Base-by-base conservation (phyloP, 176 grass and related monocot species). In the Phoenix roebelenii region DNA sequence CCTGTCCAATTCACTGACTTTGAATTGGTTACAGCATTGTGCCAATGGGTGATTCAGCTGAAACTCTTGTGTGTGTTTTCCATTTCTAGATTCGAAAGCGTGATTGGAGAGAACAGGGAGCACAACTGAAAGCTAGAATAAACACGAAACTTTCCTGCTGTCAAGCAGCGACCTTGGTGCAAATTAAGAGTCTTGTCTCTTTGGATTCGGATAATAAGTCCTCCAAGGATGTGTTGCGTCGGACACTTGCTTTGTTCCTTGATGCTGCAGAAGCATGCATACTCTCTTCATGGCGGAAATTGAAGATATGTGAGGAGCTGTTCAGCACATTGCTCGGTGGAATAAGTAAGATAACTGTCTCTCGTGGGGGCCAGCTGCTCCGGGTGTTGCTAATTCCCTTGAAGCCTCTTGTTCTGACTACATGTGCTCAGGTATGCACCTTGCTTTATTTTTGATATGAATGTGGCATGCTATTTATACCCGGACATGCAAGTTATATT, bases 371-470 rank as follows among this genome's bases (percentile, higher is more conserved):
- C 10, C 93, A 88, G 69, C 87, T 97, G 15, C 77, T 97, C 50
- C 74, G 87, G 4, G 93, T 97, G 29, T 72, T 97, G 59, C 71
- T 97, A 54, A 97, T 97, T 77, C 87, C 86, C 20, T 79, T 97
- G 72, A 97, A 97, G 76, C 93, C 93, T 15, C 93, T 97, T 73
- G 93, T 97, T 67, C 65, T 97, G 32, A 97, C 78, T 53, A 97
- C 87, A 16, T 97, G 93, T 78, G 85, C 84, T 5, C 93, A 97
- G 87, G 93, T 74, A 60, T 63, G 66, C 59, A 64, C 39, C 22
- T 68, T 16, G 23, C 5, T 67, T 22, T 52, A 28, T 23, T 15
- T 56, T 39, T 39, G 35, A 39, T 39, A 39, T 39, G 32, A 39
- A 39, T 39, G 35, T 7, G 2, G 35, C 35, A 39, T 39, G 35